phyloP scores from a whole-genome alignment of 2,329 filamentous ascomycete genomes.

The Cytospora piceae region DNA sequence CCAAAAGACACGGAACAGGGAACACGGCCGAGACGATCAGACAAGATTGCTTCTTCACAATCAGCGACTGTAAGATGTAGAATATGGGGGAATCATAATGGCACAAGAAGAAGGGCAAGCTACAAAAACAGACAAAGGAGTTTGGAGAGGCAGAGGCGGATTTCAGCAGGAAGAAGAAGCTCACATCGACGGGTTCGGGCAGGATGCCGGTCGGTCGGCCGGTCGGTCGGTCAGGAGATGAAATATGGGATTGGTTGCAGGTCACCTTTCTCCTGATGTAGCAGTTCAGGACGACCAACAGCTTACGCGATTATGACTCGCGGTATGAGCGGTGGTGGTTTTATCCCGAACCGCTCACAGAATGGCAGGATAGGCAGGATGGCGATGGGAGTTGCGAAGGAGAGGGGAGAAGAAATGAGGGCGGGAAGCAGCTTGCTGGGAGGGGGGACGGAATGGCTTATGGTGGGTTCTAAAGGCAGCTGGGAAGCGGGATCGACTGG shows the following conservation, averaged over 20 bases:
- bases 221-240: not conserved
- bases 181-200: not conserved
- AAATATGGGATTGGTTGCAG: not conserved
- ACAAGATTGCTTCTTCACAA: not conserved
- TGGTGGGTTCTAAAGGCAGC: slow-evolving; percentile 19
- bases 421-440: slow-evolving; percentile 10
- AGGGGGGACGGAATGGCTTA: slow-evolving; percentile 13
- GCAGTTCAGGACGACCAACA: not conserved
- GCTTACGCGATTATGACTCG: not conserved
- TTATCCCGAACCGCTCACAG: not conserved
- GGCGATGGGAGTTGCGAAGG: slow-evolving; percentile 1
- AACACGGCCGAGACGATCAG: not conserved
- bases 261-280: not conserved
- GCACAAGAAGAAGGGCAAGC: not conserved
- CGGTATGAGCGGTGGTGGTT: not conserved
- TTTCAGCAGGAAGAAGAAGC: not conserved
- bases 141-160: not conserved
- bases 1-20: not conserved
- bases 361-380: not conserved
- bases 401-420: slow-evolving; percentile 3
- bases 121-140: not conserved
- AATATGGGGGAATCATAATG: not conserved
- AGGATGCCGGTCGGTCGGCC: not conserved
- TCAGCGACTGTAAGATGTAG: not conserved
- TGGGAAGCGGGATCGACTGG: slow-evolving; percentile 9